Evolutionary conservation across 306 rosid species (phyloP).

Genomic region (Rubus idaeus): DNA sequence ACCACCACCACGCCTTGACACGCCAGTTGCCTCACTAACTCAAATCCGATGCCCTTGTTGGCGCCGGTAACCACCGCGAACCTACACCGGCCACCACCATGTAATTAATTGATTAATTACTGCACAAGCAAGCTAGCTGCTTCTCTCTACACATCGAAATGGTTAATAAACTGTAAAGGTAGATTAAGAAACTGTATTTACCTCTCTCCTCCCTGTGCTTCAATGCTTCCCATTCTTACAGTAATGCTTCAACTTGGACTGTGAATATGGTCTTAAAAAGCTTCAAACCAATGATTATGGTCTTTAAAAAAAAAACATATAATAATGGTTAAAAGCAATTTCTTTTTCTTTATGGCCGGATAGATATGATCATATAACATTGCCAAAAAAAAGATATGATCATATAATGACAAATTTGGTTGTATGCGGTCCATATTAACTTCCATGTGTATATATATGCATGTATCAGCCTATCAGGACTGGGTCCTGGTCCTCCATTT

Average conservation of each 20-base stretch:
- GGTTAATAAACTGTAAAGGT: not conserved
- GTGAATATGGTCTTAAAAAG: not conserved
- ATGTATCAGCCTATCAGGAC: no score
- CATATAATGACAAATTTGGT: no score
- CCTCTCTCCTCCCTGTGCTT: not conserved
- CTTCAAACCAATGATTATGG: no score
- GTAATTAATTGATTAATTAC: not conserved
- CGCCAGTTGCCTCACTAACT: conserved; percentile 45
- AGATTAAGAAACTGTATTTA: no score
- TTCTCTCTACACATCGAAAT: not conserved
- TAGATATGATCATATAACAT: no score
- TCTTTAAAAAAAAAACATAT: no score
- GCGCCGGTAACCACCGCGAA: conserved; percentile 55
- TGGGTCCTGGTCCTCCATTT: no score
- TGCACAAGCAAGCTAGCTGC: not conserved
- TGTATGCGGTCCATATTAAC: no score
- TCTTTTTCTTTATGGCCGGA: no score
- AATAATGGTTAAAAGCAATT: no score
- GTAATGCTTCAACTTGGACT: not conserved
- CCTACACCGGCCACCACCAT: conserved; percentile 11
- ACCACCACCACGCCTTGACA: conserved; percentile 42
- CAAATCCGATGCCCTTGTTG: conserved; percentile 57
- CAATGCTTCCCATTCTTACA: not conserved
- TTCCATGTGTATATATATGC: no score
- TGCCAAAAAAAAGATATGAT: no score